phyloP scores from a whole-genome alignment of 2,329 filamentous ascomycete genomes.

The Ciborinia camelliae region DNA sequence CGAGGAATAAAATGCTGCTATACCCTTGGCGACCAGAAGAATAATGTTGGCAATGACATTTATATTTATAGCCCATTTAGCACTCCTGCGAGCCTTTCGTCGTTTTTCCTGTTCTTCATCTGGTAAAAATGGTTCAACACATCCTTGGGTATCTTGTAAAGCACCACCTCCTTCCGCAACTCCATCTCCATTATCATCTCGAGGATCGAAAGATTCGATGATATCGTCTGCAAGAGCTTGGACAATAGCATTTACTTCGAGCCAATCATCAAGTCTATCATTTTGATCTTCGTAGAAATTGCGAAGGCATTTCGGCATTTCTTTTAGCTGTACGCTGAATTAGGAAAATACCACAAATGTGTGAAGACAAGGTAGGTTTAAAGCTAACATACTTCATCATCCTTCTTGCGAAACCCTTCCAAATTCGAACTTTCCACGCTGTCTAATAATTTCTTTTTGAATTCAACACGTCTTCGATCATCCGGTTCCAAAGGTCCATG shows the following conservation, averaged over 20 bases:
- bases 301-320: conserved; percentile 51
- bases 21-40: conserved; percentile 51
- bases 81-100: conserved; percentile 45
- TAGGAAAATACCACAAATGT: neutral
- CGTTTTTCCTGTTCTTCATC: conserved; percentile 51
- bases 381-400: conserved; percentile 24
- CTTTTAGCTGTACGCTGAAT: conserved; percentile 43
- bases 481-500: conserved; percentile 25
- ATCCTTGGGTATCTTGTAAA: conserved; percentile 47
- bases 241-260: conserved; percentile 57
- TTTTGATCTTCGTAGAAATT: conserved; percentile 55
- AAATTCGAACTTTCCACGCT: conserved; percentile 23
- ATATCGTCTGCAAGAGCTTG: conserved; percentile 55
- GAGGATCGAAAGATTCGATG: conserved; percentile 56
- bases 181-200: conserved; percentile 54
- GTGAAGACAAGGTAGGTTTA: neutral
- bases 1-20: conserved; percentile 50
- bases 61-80: conserved; percentile 56
- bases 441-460: conserved; percentile 27
- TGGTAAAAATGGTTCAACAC: conserved; percentile 53
- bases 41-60: conserved; percentile 57
- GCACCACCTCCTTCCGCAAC: conserved; percentile 51
- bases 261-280: conserved; percentile 52
- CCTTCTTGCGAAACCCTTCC: conserved; percentile 26
- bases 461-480: conserved; percentile 28